A percentile compares a stretch with the other conserved stretches of the same genome.
Evolutionary conservation across 1,284 basidiomycete genomes (phyloP).

Genomic region (Cryptococcus floricola): DNA sequence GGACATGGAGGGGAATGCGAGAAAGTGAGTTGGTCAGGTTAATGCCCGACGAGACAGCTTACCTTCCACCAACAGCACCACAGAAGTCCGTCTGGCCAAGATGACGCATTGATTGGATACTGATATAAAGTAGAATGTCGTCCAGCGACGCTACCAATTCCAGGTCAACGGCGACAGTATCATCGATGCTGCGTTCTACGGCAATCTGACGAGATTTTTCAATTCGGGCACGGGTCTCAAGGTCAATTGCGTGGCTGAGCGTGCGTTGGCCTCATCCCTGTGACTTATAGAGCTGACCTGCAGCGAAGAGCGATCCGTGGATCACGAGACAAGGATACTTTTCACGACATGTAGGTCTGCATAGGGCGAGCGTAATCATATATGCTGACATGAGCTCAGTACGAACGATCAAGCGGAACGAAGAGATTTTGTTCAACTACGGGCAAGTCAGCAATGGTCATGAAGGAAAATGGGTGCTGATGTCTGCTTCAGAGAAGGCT

Average conservation of each 20-base stretch:
- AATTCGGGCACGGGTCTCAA: slow-evolving; percentile 12
- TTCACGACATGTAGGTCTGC: background rate
- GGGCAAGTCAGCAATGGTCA: slow-evolving; percentile 8
- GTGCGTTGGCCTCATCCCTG: slow-evolving; percentile 8
- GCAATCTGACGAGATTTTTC: slow-evolving; percentile 15
- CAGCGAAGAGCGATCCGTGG: background rate
- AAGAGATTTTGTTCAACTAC: slow-evolving; percentile 21
- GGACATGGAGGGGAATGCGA: slow-evolving; percentile 4
- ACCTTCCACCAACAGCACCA: too few species aligned
- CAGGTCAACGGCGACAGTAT: slow-evolving; percentile 4
- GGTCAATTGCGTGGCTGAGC: slow-evolving; percentile 6
- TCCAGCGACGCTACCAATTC: slow-evolving; percentile 19
- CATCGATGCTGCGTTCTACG: slow-evolving; percentile 15
- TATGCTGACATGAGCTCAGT: slow-evolving; percentile 1
- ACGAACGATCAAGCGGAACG: slow-evolving; percentile 9
- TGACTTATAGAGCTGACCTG: background rate
- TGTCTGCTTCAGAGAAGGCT: background rate
- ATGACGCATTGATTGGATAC: background rate
- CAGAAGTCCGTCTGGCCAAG: too few species aligned
- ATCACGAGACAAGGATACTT: background rate
- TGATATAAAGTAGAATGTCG: background rate
- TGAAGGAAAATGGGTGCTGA: background rate
- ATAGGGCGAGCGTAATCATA: background rate
- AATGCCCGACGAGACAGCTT: too few species aligned
- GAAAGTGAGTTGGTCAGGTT: slow-evolving; percentile 14